phyloP scores from a whole-genome alignment of 208 protist genomes.

The Acanthamoeba lugdunensis region DNA sequence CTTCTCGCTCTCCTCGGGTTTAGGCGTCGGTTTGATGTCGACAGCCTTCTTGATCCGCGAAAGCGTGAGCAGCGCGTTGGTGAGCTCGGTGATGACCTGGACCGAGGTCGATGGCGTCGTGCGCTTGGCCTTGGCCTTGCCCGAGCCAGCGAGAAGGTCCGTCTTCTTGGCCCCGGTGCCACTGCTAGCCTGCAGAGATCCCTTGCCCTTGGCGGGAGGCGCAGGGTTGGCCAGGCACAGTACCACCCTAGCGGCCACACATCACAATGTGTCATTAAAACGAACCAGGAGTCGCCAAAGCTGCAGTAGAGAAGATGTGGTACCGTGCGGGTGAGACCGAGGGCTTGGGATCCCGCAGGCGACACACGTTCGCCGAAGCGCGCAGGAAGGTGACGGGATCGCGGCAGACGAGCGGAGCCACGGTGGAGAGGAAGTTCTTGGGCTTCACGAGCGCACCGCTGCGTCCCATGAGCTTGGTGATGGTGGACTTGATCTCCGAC shows the following conservation, averaged over 20 bases:
- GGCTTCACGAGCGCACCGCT: slow-evolving; percentile 68
- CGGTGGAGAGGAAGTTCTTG: slow-evolving; percentile 65
- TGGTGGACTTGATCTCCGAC: slow-evolving; percentile 60
- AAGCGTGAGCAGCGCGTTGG: slow-evolving; percentile 56
- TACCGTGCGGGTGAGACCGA: background rate
- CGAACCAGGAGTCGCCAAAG: background rate
- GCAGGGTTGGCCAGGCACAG: slow-evolving; percentile 1
- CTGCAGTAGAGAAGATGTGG: background rate
- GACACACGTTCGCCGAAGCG: slow-evolving; percentile 29
- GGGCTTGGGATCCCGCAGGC: slow-evolving; percentile 60
- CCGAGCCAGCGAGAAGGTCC: background rate
- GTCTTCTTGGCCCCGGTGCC: slow-evolving; percentile 1
- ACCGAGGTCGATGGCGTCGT: slow-evolving; percentile 15
- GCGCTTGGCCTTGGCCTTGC: slow-evolving; percentile 61
- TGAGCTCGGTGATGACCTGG: slow-evolving; percentile 69
- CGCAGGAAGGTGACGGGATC: slow-evolving; percentile 55
- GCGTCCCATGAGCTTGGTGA: slow-evolving; percentile 66
- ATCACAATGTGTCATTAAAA: background rate
- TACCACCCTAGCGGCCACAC: background rate
- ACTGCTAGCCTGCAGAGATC: background rate
- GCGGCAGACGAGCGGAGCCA: slow-evolving; percentile 58
- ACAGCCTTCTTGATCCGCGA: slow-evolving; percentile 53
- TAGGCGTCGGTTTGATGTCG: background rate
- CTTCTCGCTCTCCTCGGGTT: background rate
- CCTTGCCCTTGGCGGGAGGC: background rate